phyloP scores from a whole-genome alignment of 2,329 filamentous ascomycete genomes.

The Scedosporium dehoogii region DNA sequence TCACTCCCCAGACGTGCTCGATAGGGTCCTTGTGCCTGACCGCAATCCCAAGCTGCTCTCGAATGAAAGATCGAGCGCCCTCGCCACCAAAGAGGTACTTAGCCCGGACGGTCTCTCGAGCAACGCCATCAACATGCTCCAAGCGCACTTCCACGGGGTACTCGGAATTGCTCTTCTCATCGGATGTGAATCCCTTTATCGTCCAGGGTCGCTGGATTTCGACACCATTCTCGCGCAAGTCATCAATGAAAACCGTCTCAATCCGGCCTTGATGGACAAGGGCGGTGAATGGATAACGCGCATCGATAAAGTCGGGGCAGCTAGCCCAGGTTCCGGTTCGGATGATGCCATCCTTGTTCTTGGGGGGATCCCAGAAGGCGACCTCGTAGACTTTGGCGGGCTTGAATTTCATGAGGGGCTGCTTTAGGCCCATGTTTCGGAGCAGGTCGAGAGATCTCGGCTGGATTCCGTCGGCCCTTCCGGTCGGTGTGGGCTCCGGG shows the following conservation, averaged over 20 bases:
- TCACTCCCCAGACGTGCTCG: slow-evolving; percentile 65
- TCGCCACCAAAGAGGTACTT: slow-evolving; percentile 67
- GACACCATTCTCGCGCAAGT: slow-evolving; percentile 52
- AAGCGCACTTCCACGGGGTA: slow-evolving; percentile 77
- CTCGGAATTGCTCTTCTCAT: slow-evolving; percentile 43
- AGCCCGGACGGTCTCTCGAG: slow-evolving; percentile 54
- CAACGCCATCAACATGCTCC: slow-evolving; percentile 64
- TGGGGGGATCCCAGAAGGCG: slow-evolving; percentile 59
- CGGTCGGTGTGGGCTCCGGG: slow-evolving; percentile 72
- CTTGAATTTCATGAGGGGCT: slow-evolving; percentile 75
- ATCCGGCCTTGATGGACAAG: slow-evolving; percentile 63
- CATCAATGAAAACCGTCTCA: slow-evolving; percentile 58
- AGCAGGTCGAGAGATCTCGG: slow-evolving; percentile 79
- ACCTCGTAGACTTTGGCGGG: slow-evolving; percentile 78
- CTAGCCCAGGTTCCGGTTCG: slow-evolving; percentile 72
- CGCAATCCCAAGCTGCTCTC: slow-evolving; percentile 56
- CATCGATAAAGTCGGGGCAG: slow-evolving; percentile 74
- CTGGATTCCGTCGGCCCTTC: slow-evolving; percentile 85
- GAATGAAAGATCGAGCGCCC: slow-evolving; percentile 57
- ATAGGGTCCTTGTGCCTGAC: slow-evolving; percentile 63
- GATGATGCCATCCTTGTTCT: slow-evolving; percentile 39
- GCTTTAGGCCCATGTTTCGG: slow-evolving; percentile 82
- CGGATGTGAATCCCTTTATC: slow-evolving; percentile 49
- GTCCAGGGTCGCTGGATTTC: slow-evolving; percentile 56
- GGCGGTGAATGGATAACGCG: slow-evolving; percentile 61